phyloP scores from a whole-genome alignment of 192 early-diverging fungal genomes.

The Entomortierella lignicola region DNA sequence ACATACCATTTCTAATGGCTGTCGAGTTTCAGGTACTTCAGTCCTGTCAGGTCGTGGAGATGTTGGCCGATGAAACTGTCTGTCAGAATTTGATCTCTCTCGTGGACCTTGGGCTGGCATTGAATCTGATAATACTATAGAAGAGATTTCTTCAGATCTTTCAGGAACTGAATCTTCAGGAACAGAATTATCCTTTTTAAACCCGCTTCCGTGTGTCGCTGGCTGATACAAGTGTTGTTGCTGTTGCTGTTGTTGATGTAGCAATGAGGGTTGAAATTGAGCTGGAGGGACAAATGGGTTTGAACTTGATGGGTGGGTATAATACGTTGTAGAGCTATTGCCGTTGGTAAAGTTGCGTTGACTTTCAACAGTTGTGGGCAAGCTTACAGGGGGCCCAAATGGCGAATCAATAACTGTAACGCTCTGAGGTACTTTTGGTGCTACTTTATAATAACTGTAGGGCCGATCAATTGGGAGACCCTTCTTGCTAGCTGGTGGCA shows the following conservation, averaged over 20 bases:
- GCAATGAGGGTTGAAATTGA: constrained; percentile 18
- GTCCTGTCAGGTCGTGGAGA: background rate
- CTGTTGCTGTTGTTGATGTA: constrained; percentile 1
- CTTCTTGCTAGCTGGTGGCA: constrained; percentile 29
- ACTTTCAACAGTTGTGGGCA: background rate
- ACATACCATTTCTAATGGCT: too few relatives aligned
- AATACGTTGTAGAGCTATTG: constrained; percentile 4
- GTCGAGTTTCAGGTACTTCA: too few relatives aligned
- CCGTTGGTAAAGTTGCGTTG: background rate
- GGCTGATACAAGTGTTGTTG: background rate
- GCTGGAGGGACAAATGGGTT: constrained; percentile 35
- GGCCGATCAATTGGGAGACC: constrained; percentile 37
- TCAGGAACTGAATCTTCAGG: constrained; percentile 21
- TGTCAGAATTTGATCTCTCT: background rate
- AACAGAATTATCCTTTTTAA: constrained; percentile 11
- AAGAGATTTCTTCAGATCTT: too few relatives aligned
- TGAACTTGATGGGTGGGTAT: constrained; percentile 25
- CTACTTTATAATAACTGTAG: constrained; percentile 44
- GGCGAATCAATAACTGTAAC: constrained; percentile 41
- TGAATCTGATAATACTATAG: background rate
- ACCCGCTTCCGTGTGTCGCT: background rate
- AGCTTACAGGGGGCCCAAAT: constrained; percentile 19
- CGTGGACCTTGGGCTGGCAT: background rate
- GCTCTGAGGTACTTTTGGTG: constrained; percentile 34
- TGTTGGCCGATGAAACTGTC: background rate